Evolutionary conservation across 768 basidiomycete genomes (phyloP), one percentile per base, ranked within the genome.

Genomic region (Boletales sp.): DNA sequence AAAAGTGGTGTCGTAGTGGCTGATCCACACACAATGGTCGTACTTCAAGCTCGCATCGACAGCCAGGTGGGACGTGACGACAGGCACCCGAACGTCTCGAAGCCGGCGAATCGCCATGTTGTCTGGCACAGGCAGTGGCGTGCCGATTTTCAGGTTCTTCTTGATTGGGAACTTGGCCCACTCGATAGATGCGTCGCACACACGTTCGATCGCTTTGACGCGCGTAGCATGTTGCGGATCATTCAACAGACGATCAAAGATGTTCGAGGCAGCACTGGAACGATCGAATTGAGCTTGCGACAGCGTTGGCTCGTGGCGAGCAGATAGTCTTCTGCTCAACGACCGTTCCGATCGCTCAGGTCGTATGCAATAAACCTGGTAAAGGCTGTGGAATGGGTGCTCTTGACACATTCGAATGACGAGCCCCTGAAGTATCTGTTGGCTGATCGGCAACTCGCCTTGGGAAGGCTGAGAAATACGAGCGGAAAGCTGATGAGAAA

Each of bases 401-500:
- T 97, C 91, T 49, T 68, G 68, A 59, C 89, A 90, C 78, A 99
- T 88, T 19, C 83, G 78, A 5, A 87, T 49, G 19, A 98, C 74
- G 25, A 89, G 69, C 2, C 59, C 68, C 44, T 85, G 82, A 6
- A 98, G 74, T 51, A 75, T 81, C 18, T 66, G 59, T 60, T 93
- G 90, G 46, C 73, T 74, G 37, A 67, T 54, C 6, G 68, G 51
- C 33, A 69, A 33, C 3, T 61, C 42, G 19, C 63, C 58, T 25
- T 65, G 47, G 9, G 64, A 55, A 14, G 73, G 50, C 39, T 71
- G 79, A 12, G 86, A 80, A 30, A 98, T 75, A 8, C 94, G 82
- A n/a, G 95, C 94, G 0, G 93, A 84, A 5, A 99, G 80, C 69
- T 99, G 96, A 69, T 94, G 92, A 72, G 91, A 84, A 47, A 98